Base-by-base conservation (phyloP, 345 rosid genomes). In the rapeseed (Brassica napus) region DNA sequence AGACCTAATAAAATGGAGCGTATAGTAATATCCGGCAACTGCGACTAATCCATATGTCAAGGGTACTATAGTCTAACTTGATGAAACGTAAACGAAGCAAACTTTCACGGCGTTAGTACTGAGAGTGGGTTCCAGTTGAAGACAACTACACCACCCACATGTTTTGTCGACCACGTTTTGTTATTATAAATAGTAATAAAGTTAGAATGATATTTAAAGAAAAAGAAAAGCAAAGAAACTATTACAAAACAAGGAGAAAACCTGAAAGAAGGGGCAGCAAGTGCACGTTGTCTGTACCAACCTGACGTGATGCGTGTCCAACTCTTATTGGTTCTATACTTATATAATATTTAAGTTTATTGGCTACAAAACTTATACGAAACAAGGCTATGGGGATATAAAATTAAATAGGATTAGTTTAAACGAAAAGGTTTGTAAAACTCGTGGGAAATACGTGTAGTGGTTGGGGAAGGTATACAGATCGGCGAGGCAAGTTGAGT, bases 381-480 rank as follows among this genome's bases (percentile, higher is more conserved):
- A 68, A 68, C 35, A 44, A 65, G 63, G 69, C 14, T 66, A 77
- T 54, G 32, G 18, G n/a, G 4, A 39, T 54, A 66, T 2, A 1
- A 2, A 67, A 44, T 70, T 74, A 79, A 49, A 74, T 79, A 26
- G 16, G 78, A 72, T 47, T 42, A 23, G 63, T 66, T 24, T 58
- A 59, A 79, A 61, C 10, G 73, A 12, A 15, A 61, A 79, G 74
- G 26, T 47, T 47, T 8, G 49, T 79, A 26, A 37, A 68, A 79
- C 82, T 79, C 79, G 82, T 79, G 82, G 74, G 75, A 79, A 79
- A 74, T 74, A 75, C 82, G 75, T 74, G 65, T 68, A 73, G 75
- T 79, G 64, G 82, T 74, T 61, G 78, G 74, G 65, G 71, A 49
- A 47, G 78, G 71, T 49, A 73, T 61, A 61, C 59, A 52, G 71